phyloP scores from a whole-genome alignment of 1,139 yeast species.

The Protomyces inundatus region DNA sequence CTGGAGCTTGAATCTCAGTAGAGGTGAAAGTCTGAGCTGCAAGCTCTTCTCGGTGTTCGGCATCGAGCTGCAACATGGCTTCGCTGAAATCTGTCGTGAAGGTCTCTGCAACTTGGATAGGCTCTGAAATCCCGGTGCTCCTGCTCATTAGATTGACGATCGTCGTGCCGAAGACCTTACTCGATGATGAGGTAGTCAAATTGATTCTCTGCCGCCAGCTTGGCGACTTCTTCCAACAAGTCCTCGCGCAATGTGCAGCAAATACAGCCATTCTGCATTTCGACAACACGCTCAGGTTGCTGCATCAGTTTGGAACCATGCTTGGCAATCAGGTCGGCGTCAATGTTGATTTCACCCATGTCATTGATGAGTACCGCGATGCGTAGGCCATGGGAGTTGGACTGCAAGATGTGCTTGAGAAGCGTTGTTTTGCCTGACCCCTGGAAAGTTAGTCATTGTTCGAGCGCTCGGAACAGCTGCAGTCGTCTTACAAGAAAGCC shows the following conservation, averaged over 20 bases:
- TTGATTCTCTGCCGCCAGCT: conserved; percentile 39
- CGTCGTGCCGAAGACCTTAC: no score
- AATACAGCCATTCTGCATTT: conserved; percentile 48
- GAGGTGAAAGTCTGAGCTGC: no score
- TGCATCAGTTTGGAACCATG: conserved; percentile 42
- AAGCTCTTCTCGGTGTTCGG: no score
- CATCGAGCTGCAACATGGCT: no score
- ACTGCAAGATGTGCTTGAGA: conserved; percentile 43
- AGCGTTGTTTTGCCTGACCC: conserved; percentile 49
- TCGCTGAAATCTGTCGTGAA: no score
- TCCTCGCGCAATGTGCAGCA: conserved; percentile 49
- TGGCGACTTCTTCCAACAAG: conserved; percentile 44
- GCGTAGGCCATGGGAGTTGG: conserved; percentile 41
- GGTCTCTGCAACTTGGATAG: no score
- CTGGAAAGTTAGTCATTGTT: conserved; percentile 41
- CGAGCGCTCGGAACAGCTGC: no score
- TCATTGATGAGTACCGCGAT: conserved; percentile 48
- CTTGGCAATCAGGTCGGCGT: conserved; percentile 43
- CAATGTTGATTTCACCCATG: conserved; percentile 42
- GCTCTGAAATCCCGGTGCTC: no score
- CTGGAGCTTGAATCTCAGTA: no score
- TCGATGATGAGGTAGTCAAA: no score
- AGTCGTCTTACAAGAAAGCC: no score
- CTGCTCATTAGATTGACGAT: no score
- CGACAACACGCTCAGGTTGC: conserved; percentile 45